A percentile compares a stretch with the other conserved stretches of the same genome.
Evolutionary conservation across 2,329 filamentous ascomycete species (phyloP).

Genomic region (Colletotrichum aenigma): DNA sequence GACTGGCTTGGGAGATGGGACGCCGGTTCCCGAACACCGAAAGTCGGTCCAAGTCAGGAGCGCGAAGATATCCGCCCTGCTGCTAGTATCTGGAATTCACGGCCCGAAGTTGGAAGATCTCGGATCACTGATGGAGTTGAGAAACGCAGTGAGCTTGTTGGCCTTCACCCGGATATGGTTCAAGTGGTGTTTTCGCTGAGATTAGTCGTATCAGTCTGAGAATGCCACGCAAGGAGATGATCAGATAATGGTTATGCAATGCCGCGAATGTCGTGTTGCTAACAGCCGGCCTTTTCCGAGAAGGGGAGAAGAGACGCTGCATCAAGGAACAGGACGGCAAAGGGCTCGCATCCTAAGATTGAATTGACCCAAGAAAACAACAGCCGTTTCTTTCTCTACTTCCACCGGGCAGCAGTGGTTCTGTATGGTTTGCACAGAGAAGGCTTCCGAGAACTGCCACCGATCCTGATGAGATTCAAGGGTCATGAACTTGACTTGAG

Average conservation of each 20-base stretch:
- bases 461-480: not conserved
- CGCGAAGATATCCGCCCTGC: too few species aligned
- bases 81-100: too few species aligned
- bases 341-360: not conserved
- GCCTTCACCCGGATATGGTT: not conserved
- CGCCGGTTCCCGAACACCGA: too few species aligned
- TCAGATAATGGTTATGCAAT: fast-evolving
- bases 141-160: not conserved
- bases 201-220: fast-evolving
- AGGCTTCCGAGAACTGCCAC: not conserved
- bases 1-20: not conserved
- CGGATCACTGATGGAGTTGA: not conserved
- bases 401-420: not conserved
- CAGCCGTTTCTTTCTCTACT: not conserved
- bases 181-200: not conserved
- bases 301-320: not conserved
- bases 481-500: too few species aligned
- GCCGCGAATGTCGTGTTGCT: fast-evolving
- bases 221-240: not conserved
- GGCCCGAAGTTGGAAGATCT: too few species aligned
- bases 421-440: not conserved
- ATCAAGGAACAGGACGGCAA: not conserved
- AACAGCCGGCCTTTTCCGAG: not conserved
- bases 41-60: too few species aligned
- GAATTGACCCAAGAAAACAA: not conserved